Conservation (phyloP, 2,329 filamentous ascomycete species). For the Xylaria sp. region DNA sequence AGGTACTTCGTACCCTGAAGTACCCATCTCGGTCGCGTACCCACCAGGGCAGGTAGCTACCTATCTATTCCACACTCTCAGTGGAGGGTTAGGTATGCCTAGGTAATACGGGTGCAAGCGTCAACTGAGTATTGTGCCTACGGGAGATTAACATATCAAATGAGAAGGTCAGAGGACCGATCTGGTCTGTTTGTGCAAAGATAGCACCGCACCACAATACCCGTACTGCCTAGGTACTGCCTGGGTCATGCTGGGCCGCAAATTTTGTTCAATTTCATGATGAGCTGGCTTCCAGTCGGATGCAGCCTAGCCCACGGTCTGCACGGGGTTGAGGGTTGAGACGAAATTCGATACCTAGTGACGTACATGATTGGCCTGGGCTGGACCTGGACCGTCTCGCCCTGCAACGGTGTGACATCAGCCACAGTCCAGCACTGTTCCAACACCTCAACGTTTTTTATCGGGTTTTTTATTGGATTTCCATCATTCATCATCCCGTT, state of each 20-base stretch:
- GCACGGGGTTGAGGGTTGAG: slow-evolving; percentile 4
- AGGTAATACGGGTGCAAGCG: background rate
- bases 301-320: slow-evolving; percentile 14
- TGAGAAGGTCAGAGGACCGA: no score
- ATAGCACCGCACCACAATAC: background rate
- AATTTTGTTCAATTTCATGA: slow-evolving; percentile 22
- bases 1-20: no score
- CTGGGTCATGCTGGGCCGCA: slow-evolving; percentile 11
- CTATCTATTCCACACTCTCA: no score
- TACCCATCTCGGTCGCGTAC: no score
- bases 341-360: slow-evolving; percentile 23
- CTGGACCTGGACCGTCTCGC: slow-evolving; percentile 10
- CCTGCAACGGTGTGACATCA: slow-evolving; percentile 16
- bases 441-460: slow-evolving; percentile 14
- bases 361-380: slow-evolving; percentile 27
- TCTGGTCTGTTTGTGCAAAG: background rate
- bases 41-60: no score
- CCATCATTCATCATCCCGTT: background rate
- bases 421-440: background rate
- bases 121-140: background rate
- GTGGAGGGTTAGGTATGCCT: no score
- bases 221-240: no score
- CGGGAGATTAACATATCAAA: background rate
- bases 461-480: background rate
- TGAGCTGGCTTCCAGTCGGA: slow-evolving; percentile 28